Percentiles rank a stretch among this genome's conserved stretches.
phyloP scores from a whole-genome alignment of 1,139 yeast species.

The Candida sp. region DNA sequence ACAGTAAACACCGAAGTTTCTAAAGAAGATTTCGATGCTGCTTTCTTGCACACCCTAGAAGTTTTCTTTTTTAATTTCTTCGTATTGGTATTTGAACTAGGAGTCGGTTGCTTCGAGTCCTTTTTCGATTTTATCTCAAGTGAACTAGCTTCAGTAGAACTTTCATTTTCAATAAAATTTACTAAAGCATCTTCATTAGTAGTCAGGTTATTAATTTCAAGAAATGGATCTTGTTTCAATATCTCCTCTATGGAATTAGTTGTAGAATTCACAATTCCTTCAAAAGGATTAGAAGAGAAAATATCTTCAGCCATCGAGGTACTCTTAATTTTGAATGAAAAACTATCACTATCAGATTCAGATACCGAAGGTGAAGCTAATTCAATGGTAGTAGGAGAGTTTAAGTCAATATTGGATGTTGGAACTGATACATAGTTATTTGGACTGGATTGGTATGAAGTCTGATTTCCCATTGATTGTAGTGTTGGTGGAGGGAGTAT shows the following conservation, averaged over 20 bases:
- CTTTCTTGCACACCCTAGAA: conserved; percentile 1
- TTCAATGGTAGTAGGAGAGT: neutral
- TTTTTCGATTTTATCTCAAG: neutral
- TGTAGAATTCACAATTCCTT: neutral
- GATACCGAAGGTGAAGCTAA: neutral
- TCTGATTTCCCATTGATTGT: neutral
- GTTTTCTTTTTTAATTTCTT: conserved; percentile 14
- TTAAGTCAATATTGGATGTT: neutral
- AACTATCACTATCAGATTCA: neutral
- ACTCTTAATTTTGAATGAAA: neutral
- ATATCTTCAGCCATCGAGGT: neutral
- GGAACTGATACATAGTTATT: neutral
- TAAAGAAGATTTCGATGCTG: conserved; percentile 10
- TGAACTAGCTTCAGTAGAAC: neutral
- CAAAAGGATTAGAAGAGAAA: conserved; percentile 1
- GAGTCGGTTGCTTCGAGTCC: neutral
- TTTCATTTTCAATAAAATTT: neutral
- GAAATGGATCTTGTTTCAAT: conserved; percentile 20
- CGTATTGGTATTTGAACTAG: neutral
- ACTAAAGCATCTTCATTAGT: conserved; percentile 1
- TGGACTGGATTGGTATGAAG: neutral
- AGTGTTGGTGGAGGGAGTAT: neutral
- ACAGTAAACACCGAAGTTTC: conserved; percentile 8
- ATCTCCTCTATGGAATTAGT: neutral
- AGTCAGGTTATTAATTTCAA: conserved; percentile 7